Evolutionary conservation across 192 early-diverging fungal species (phyloP), one percentile per base, ranked within the genome.

Genomic region (Coemansia sp.): DNA sequence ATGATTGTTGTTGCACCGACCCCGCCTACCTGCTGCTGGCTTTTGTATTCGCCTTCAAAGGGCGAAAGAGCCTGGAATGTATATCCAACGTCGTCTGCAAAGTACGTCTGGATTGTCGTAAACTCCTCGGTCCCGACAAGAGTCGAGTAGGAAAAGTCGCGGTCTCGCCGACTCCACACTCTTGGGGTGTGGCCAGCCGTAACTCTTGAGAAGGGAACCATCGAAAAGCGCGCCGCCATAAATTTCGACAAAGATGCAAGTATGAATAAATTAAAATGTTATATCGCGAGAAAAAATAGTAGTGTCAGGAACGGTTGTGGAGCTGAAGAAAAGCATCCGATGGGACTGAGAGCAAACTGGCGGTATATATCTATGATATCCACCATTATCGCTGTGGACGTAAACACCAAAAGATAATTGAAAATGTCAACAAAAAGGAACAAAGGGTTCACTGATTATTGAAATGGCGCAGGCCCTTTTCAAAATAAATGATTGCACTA

Each of bases 71-170:
- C 49, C 23, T 52, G 49, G 42, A 48, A 59, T 13, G 55, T 57
- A 17, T 36, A 66, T 7, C 42, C 65, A 42, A 50, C 19, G 56
- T 66, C 65, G 11, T 66, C 65, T n/a, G 65, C 65, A 25, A 58
- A 57, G 56, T 66, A 66, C 45, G 43, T 66, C 29, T 59, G 65
- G 22, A 66, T 32, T 11, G 42, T 57, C 6, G 45, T 45, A 14
- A 34, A 43, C 34, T 36, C 54, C 7, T 66, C 65, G 10, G 56
- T 33, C 8, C 57, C 65, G 11, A 66, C 65, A 42, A 66, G 32
- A 25, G 65, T 66, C 9, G 65, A 57, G 38, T 66, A 66, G 13
- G 65, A 66, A 34, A 66, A 66, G 19, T 46, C 65, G 29, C 65
- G 65, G 38, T 35, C 43, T 25, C 57, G 55, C 56, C 20, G 45